These are phyloP conservation scores for Paraurostyla sp. DNA, from an alignment of 73 alveolate genomes.

Conservation along the genomic window DNA sequence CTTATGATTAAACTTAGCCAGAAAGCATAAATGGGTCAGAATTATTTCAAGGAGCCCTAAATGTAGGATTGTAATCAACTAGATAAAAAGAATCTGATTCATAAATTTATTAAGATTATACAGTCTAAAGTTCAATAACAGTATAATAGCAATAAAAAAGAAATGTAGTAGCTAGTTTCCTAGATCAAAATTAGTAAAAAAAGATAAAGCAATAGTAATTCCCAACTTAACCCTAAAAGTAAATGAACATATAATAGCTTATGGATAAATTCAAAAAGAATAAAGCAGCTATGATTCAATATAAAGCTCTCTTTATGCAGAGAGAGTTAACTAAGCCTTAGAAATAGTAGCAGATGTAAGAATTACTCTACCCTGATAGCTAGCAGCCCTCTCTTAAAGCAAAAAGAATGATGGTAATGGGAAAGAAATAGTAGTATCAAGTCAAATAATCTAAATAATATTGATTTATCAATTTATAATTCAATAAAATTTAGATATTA, in stretches of 20 bases:
- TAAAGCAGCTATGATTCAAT: slow-evolving; percentile 35
- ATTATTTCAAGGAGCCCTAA: not conserved
- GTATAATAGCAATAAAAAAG: not conserved
- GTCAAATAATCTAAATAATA: too few relatives aligned
- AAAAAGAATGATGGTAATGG: too few relatives aligned
- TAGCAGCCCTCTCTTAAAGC: too few relatives aligned
- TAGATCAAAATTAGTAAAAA: not conserved
- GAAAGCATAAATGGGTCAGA: not conserved
- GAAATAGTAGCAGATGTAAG: not conserved
- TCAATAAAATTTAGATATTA: not conserved
- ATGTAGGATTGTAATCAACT: not conserved
- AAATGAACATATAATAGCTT: not conserved
- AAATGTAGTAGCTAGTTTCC: not conserved
- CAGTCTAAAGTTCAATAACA: not conserved
- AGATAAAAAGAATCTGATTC: too few relatives aligned
- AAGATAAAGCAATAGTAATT: not conserved
- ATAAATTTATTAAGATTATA: too few relatives aligned
- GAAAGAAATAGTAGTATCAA: too few relatives aligned
- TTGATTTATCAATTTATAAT: too few relatives aligned
- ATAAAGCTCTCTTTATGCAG: slow-evolving; percentile 22
- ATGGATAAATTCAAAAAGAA: slow-evolving; percentile 20
- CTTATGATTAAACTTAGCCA: not conserved
- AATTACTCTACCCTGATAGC: not conserved
- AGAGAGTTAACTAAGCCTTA: not conserved
- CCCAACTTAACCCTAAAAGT: not conserved